Evolutionary conservation across 495 filamentous ascomycete species (phyloP), one percentile per base, ranked within the genome.

Genomic region (Saxophila tyrrhenica): DNA sequence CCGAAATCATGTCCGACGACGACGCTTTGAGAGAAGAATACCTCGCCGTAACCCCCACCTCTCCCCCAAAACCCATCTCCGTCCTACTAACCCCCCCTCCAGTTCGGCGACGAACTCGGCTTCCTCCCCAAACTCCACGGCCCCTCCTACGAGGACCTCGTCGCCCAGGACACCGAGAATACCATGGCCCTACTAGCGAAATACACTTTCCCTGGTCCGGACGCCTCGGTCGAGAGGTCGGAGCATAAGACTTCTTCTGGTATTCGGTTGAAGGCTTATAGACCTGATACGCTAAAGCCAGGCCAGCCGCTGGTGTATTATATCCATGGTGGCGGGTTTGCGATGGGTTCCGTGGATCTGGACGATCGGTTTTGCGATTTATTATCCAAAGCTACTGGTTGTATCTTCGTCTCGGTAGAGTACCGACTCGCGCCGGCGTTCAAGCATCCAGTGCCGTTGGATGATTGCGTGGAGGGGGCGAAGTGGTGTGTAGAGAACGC

Each of bases 311-410:
- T 64, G 17, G 60, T 70, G 11, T 53, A 70, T 25, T 70, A 70
- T 54, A 70, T 71, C 57, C 68, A 71, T 50, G 68, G 68, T 21
- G 68, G 68, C 25, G 68, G 68, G n/a, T 71, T 70, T 58, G 62
- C 60, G 0, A 52, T 71, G 2, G 68, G 68, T 7, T 64, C 59
- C 1, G 63, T 66, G 16, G 61, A 59, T 20, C 66, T 70, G 56
- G 68, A 71, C 52, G 64, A 63, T 15, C 56, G 68, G 16, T 69
- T 64, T 64, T 57, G 57, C 0, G 51, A 43, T 21, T 39, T 51
- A 0, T 63, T 69, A 1, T 61, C 63, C n/a, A 56, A 62, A 2
- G 50, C 67, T 29, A 59, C 65, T 1, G 58, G 54, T 35, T 64
- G 66, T 21, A 65, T 71, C 22, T 64, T 69, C 44, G 66, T 68